phyloP scores from a whole-genome alignment of 2,329 filamentous ascomycete species.

The Gaeumannomyces sp. region DNA sequence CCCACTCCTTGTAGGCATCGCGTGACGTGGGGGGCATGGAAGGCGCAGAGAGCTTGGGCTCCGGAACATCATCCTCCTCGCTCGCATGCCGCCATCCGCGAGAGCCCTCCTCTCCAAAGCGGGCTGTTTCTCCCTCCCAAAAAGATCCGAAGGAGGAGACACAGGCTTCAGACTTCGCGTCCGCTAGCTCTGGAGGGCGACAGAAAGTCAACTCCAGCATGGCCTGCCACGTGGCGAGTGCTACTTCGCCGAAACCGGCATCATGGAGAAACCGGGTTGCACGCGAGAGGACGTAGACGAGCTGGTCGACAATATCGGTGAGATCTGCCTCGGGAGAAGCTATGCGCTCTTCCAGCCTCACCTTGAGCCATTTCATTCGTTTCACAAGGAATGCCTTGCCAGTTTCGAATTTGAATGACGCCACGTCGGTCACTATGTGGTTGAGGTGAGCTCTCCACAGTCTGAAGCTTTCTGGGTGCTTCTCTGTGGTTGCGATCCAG shows the following conservation, averaged over 20 bases:
- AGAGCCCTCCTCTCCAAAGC: conserved; percentile 69
- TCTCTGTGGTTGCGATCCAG: conserved; percentile 49
- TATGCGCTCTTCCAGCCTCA: conserved; percentile 12
- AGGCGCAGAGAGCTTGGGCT: neutral
- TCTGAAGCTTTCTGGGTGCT: conserved; percentile 49
- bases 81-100: conserved; percentile 59
- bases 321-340: conserved; percentile 10
- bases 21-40: conserved; percentile 24
- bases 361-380: conserved; percentile 41
- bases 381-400: conserved; percentile 54
- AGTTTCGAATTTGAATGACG: conserved; percentile 61
- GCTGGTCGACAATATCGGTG: conserved; percentile 29
- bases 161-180: conserved; percentile 12
- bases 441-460: conserved; percentile 72
- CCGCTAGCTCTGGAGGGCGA: conserved; percentile 35
- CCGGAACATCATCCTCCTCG: conserved; percentile 15
- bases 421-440: conserved; percentile 63
- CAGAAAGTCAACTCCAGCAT: conserved; percentile 67
- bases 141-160: conserved; percentile 58
- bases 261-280: conserved; percentile 69
- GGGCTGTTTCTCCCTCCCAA: conserved; percentile 78
- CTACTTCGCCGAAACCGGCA: conserved; percentile 70
- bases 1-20: conserved; percentile 47
- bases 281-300: conserved; percentile 67
- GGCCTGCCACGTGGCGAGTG: conserved; percentile 77